A percentile compares a stretch with the other conserved stretches of the same genome.
These are phyloP conservation scores for Aspergillus luchuensis DNA, from an alignment of 2,329 filamentous ascomycete genomes.

Conservation along the genomic window DNA sequence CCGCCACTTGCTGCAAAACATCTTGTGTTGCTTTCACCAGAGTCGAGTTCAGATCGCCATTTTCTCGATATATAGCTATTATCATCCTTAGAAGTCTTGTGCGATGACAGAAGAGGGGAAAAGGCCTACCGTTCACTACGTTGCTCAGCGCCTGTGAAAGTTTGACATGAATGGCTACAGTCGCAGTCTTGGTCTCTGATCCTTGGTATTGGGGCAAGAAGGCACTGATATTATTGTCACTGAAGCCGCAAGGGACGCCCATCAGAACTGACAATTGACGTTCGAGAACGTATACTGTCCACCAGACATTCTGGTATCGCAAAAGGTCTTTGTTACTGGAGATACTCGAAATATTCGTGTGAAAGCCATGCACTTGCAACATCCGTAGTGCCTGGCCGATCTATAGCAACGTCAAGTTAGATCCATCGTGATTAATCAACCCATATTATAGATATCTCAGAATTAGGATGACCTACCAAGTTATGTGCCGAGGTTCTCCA, in stretches of 20 bases:
- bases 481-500: slow-evolving; percentile 12
- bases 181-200: background rate
- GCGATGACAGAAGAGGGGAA: background rate
- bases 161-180: slow-evolving; percentile 8
- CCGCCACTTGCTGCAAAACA: slow-evolving; percentile 7
- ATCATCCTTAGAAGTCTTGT: background rate
- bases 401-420: background rate
- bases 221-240: slow-evolving; percentile 6
- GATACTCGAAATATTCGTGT: slow-evolving; percentile 1
- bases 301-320: slow-evolving; percentile 10
- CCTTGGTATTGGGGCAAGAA: background rate
- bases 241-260: background rate
- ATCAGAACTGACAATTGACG: slow-evolving; percentile 9
- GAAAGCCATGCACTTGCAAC: slow-evolving; percentile 2
- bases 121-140: slow-evolving; percentile 4
- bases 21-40: slow-evolving; percentile 6
- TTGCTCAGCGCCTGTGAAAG: slow-evolving; percentile 1
- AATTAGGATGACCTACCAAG: background rate
- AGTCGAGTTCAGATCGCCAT: background rate
- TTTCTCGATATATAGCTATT: slow-evolving; percentile 6
- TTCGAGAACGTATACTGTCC: slow-evolving; percentile 10
- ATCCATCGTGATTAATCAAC: background rate
- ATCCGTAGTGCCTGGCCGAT: slow-evolving; percentile 10
- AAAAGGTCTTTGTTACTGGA: background rate
- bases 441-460: background rate